Evolutionary conservation across 106 monocot species (phyloP).

Genomic region (Gastrodia elata): DNA sequence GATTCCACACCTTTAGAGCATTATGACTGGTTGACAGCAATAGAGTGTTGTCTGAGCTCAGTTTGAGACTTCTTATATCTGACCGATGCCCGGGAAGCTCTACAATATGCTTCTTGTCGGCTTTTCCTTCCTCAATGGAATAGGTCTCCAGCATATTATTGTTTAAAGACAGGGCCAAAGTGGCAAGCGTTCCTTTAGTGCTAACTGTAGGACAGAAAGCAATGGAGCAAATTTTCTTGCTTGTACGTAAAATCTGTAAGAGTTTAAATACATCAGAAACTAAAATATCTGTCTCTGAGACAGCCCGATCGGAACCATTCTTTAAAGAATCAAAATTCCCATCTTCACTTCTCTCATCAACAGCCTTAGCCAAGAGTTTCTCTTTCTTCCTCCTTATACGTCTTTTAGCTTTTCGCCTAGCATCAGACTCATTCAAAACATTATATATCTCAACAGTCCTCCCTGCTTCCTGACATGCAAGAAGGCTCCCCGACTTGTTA

Average conservation of each 20-base stretch:
- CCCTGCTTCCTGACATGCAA: constrained; percentile 87
- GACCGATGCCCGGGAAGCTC: constrained; percentile 94
- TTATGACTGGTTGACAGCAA: constrained; percentile 93
- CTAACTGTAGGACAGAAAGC: constrained; percentile 63
- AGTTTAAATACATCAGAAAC: constrained; percentile 83
- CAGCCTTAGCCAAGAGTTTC: constrained; percentile 42
- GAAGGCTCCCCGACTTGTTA: constrained; percentile 52
- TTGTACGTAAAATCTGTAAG: constrained; percentile 43
- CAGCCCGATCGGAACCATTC: constrained; percentile 1
- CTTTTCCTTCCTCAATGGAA: constrained; percentile 34
- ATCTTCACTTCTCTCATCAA: constrained; percentile 23
- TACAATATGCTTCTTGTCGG: constrained; percentile 46
- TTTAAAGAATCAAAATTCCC: constrained; percentile 11
- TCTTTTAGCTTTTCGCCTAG: constrained; percentile 71
- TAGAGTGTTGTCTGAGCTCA: constrained; percentile 70
- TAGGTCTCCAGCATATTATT: constrained; percentile 88
- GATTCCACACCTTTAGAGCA: constrained; percentile 95
- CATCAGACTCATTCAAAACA: constrained; percentile 56
- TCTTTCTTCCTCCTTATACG: constrained; percentile 78
- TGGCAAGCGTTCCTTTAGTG: constrained; percentile 39
- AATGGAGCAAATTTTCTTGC: constrained; percentile 79
- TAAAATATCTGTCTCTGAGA: constrained; percentile 19
- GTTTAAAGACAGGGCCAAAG: constrained; percentile 69
- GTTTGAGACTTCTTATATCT: constrained; percentile 72
- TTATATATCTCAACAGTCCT: constrained; percentile 70